Base-by-base conservation (phyloP, 495 filamentous ascomycete species). In the Penicillium bovifimosum region DNA sequence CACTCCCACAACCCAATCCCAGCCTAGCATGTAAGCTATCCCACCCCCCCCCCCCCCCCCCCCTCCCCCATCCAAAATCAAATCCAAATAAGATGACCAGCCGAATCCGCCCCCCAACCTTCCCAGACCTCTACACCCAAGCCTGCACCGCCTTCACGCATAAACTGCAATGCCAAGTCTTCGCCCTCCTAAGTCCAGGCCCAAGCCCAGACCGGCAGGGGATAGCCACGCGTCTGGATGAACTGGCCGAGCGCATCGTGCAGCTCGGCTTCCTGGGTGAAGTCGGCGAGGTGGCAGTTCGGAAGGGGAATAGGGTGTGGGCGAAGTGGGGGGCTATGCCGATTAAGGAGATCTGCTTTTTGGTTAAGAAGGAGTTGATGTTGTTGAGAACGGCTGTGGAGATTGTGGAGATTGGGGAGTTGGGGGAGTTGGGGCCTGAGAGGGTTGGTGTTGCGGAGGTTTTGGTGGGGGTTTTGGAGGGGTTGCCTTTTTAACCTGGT, bases 261-360 rank as follows among this genome's bases (percentile, higher is more conserved):
- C 33, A 48, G 46, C 38, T 48, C 5, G 46, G 46, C 0, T 48
- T 28, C 14, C 14, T 48, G 34, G 46, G 31, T 2, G 24, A 36
- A 24, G 24, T 35, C 6, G 46, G 46, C 8, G 46, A 39, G 26
- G 9, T 17, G 0, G 17, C 8, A n/a, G 2, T 38, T 4, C 18
- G 46, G 20, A 24, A 18, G 38, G 11, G 27, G 35, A 27, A 35
- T 9, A n/a, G 13, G 14, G 41, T 43, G 13, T n/a, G 41, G 6
- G n/a, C n/a, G 8, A 26, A 27, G 9, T 43, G 41, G 41, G 41
- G 41, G 5, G 9, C 20, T 9, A 26, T 43, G 9, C n/a, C 27
- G 14, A 28, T 34, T n/a, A 47, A 47, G 46, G 46, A 48, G 24
- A 39, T 48, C 39, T 38, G 46, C 13, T 35, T 33, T 14, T 8